These are phyloP conservation scores for Paecilomyces variotii DNA, from an alignment of 2,329 filamentous ascomycete species.

Conservation along the genomic window DNA sequence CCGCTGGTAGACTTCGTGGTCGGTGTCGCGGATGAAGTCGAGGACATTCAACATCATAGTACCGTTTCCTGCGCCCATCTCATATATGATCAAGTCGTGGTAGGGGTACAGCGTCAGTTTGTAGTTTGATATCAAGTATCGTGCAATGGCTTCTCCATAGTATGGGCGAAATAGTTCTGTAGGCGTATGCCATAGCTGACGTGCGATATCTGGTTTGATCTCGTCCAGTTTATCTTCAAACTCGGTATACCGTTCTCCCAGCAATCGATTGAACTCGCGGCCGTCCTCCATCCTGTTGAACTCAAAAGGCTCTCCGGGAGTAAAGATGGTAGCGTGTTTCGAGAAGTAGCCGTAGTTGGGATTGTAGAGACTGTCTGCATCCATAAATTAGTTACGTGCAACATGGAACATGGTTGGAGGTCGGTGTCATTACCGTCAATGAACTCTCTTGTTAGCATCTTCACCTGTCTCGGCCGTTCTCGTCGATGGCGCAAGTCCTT, in stretches of 20 bases:
- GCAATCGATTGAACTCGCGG: constrained; percentile 67
- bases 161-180: constrained; percentile 95
- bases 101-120: constrained; percentile 90
- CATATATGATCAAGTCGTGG: constrained; percentile 94
- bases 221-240: constrained; percentile 86
- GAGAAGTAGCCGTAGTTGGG: constrained; percentile 93
- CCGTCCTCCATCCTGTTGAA: constrained; percentile 78
- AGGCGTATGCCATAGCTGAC: constrained; percentile 96
- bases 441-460: constrained; percentile 97
- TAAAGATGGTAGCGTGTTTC: constrained; percentile 94
- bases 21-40: constrained; percentile 83
- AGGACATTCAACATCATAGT: constrained; percentile 98
- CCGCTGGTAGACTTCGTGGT: constrained; percentile 86
- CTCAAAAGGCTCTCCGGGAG: constrained; percentile 80
- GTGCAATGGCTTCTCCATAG: constrained; percentile 95
- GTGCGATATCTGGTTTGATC: constrained; percentile 60
- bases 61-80: constrained; percentile 95
- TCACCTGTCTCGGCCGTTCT: constrained; percentile 76
- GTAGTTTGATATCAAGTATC: constrained; percentile 93
- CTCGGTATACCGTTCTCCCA: constrained; percentile 73
- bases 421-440: constrained; percentile 63
- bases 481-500: constrained; percentile 62
- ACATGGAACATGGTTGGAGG: neutral
- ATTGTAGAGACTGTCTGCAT: constrained; percentile 82
- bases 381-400: neutral